phyloP scores from a whole-genome alignment of 2,329 filamentous ascomycete genomes.

The Parastagonospora nodorum region DNA sequence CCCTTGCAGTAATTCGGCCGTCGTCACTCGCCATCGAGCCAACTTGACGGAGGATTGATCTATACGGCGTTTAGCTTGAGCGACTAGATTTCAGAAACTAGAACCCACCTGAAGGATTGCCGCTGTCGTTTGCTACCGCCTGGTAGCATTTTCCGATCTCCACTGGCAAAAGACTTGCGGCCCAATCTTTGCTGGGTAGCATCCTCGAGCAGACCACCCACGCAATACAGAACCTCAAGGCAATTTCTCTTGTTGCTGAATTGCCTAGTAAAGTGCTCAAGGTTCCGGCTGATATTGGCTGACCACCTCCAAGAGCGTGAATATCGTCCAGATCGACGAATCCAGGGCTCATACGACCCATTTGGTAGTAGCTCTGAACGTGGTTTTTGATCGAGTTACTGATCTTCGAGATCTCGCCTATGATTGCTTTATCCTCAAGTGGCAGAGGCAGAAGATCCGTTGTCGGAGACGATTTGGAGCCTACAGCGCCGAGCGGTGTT shows the following conservation, averaged over 20 bases:
- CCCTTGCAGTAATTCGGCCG: constrained; percentile 34
- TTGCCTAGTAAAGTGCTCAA: constrained; percentile 35
- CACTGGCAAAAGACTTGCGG: constrained; percentile 32
- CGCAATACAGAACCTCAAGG: constrained; percentile 39
- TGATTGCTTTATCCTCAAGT: constrained; percentile 38
- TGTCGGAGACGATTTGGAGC: constrained; percentile 7
- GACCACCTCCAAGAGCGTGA: constrained; percentile 22
- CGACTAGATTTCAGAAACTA: not conserved
- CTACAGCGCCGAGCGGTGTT: constrained; percentile 15
- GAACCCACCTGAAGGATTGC: constrained; percentile 18
- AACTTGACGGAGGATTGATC: constrained; percentile 20
- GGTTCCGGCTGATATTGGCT: constrained; percentile 29
- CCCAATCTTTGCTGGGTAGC: constrained; percentile 14
- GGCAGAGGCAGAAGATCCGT: constrained; percentile 36
- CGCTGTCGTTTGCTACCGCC: constrained; percentile 16
- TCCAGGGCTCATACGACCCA: constrained; percentile 19
- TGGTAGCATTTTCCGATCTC: constrained; percentile 29
- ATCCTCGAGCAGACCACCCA: constrained; percentile 35
- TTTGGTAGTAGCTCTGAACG: constrained; percentile 44
- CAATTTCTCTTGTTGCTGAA: constrained; percentile 31
- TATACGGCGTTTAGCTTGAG: constrained; percentile 5
- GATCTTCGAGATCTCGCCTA: constrained; percentile 39
- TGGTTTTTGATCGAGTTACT: constrained; percentile 44
- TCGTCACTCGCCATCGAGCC: constrained; percentile 39
- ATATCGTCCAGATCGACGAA: constrained; percentile 30